Evolutionary conservation across 139 green algal genomes (phyloP), one percentile per base, ranked within the genome.

Genomic region (Microglena sp.): DNA sequence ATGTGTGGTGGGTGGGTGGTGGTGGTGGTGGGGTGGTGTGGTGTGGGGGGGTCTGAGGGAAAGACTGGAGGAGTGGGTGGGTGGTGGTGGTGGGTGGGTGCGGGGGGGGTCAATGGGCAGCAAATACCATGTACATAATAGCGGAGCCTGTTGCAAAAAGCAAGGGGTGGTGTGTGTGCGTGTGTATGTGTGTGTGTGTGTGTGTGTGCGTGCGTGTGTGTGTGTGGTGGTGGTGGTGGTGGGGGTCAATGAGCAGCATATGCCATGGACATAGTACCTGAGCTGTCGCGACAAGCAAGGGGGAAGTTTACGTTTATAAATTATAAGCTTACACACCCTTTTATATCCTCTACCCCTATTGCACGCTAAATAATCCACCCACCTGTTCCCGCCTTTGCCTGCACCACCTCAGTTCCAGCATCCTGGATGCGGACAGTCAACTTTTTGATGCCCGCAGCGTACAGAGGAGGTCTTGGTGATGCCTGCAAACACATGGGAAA

Each of bases 361-460:
- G n/a, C n/a, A n/a, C n/a, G n/a, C n/a, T n/a, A n/a, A n/a, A n/a
- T n/a, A n/a, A n/a, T n/a, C n/a, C n/a, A 15, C 40, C 15, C 40
- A 50, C 40, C 40, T 3, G 64, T 50, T 22, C 73, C 73, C 7
- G 69, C 62, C 64, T 80, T 80, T 58, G 73, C 73, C 61, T 72
- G 33, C 18, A 70, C 67, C 33, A 73, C 67, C 76, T 99, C 94
- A 4, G 94, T 99, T 57, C 94, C 94, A 1, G 91, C 94, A 67
- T 98, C 87, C 77, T 99, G 93, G 70, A 96, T 97, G 45, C 82
- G 71, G 2, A 50, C 69, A 55, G 72, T 85, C 11, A 85, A 71
- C 22, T 58, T 50, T 32, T 71, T 45, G 0, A 65, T 62, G 6
- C 56, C 35, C 18, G 35, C 29, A 0, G 33, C 5, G 21, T 72